Percentiles rank a stretch among this genome's conserved stretches.
phyloP scores from a whole-genome alignment of 2,329 filamentous ascomycete genomes.

The Achaetomium macrosporum region DNA sequence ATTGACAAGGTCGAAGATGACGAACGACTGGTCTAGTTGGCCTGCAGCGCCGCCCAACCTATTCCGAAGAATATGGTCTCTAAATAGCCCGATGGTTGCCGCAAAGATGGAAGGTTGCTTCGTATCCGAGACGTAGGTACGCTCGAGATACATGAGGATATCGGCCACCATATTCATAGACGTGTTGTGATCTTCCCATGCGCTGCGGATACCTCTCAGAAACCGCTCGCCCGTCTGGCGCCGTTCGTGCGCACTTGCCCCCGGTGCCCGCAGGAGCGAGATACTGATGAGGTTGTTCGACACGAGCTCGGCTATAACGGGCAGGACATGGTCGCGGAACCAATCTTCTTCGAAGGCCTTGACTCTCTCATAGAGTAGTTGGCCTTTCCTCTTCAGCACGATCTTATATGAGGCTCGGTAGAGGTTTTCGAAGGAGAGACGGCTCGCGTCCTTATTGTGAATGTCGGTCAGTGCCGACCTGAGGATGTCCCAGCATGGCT shows the following conservation, averaged over 20 bases:
- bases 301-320: conserved; percentile 64
- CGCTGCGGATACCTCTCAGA: conserved; percentile 64
- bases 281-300: conserved; percentile 58
- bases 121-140: conserved; percentile 67
- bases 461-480: conserved; percentile 76
- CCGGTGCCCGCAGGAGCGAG: conserved; percentile 50
- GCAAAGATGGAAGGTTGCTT: conserved; percentile 74
- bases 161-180: conserved; percentile 97
- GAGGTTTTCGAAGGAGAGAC: conserved; percentile 88
- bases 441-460: conserved; percentile 83
- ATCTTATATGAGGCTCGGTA: conserved; percentile 94
- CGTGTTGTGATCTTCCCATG: conserved; percentile 84
- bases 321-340: conserved; percentile 69
- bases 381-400: conserved; percentile 80
- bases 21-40: conserved; percentile 27
- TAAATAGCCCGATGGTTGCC: conserved; percentile 79
- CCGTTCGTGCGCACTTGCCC: conserved; percentile 69
- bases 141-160: conserved; percentile 96
- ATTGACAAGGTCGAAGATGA: conserved; percentile 70
- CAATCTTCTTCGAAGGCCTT: conserved; percentile 75
- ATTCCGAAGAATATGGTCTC: conserved; percentile 73
- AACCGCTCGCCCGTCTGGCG: conserved; percentile 78
- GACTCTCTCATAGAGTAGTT: conserved; percentile 73
- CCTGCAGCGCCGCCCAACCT: conserved; percentile 41
- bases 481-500: conserved; percentile 76